phyloP scores from a whole-genome alignment of 176 grass and related monocot genomes.

The Bothriochloa decipiens region DNA sequence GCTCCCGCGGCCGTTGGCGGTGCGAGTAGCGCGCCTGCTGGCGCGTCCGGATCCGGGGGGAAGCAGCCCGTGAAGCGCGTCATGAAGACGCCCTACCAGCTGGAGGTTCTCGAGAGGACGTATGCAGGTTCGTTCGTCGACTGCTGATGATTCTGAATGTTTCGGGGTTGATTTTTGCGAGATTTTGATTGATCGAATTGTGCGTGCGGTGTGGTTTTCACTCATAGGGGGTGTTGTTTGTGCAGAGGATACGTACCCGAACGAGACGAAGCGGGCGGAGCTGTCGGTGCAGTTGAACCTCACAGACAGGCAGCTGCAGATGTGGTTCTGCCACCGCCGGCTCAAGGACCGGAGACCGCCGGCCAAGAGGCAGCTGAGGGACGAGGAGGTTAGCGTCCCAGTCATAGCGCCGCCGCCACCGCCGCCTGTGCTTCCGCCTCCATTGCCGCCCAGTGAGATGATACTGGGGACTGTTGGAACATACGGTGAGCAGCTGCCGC shows the following conservation, averaged over 20 bases:
- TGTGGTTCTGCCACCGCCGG: slow-evolving; percentile 97
- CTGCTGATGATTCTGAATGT: not conserved
- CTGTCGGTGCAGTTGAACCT: slow-evolving; percentile 69
- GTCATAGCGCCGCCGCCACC: slow-evolving; percentile 31
- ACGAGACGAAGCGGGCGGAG: slow-evolving; percentile 62
- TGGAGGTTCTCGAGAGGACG: slow-evolving; percentile 88
- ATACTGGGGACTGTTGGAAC: slow-evolving; percentile 21
- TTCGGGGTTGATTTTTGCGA: not conserved
- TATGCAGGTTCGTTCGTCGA: slow-evolving; percentile 63
- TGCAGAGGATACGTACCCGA: slow-evolving; percentile 74
- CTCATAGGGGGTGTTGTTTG: slow-evolving; percentile 12
- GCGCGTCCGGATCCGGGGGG: slow-evolving; percentile 56
- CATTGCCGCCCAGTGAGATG: slow-evolving; percentile 47
- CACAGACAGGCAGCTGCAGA: slow-evolving; percentile 92
- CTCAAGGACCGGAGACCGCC: slow-evolving; percentile 82
- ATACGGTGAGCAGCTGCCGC: slow-evolving; percentile 33
- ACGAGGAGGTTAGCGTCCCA: slow-evolving; percentile 52
- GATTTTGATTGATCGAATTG: slow-evolving; percentile 28
- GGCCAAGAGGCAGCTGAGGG: slow-evolving; percentile 44
- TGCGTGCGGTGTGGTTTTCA: not conserved
- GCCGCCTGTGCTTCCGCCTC: slow-evolving; percentile 42
- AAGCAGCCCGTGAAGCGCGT: slow-evolving; percentile 66
- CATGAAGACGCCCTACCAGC: slow-evolving; percentile 98
- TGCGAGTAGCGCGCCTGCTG: slow-evolving; percentile 29
- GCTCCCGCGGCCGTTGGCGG: slow-evolving; percentile 31